Base-by-base conservation (phyloP, 176 grass and related monocot genomes). In the Luzula sylvatica region DNA sequence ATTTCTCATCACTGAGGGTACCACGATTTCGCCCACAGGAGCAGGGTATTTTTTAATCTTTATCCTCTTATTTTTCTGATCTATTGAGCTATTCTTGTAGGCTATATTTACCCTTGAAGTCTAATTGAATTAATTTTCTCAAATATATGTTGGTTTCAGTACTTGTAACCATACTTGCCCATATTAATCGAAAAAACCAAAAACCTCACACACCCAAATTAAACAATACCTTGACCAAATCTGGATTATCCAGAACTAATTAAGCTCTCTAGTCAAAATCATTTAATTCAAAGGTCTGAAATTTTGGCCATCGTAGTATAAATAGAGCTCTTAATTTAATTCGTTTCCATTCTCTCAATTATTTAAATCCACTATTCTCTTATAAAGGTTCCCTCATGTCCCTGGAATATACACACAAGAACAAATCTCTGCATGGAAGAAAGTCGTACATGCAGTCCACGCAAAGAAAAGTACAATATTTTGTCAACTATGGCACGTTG, bases 401-500 rank as follows among this genome's bases (percentile, higher is more conserved):
- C 92, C 85, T 57, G 92, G 92, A 11, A 98, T 98, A 61, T 90
- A 98, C 72, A 86, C 80, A 9, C 41, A 66, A 61, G 92, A 90
- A 38, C 85, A 98, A 46, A 83, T 76, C 47, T 70, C 82, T 65
- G 85, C 71, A 61, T 98, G 92, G 92, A 98, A 69, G 67, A 98
- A 80, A 49, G 92, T 98, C 24, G 92, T 98, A 23, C 71, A 90
- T 44, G 85, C 78, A 42, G 92, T 98, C 47, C 92, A 98, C 77
- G 75, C 81, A 20, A 90, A 98, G 56, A 84, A 84, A 74, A 58
- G 77, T 68, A 90, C 89, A 17, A 74, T 98, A 56, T 83, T 98
- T 74, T 98, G 92, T 41, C 92, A 90, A 50, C 51, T 98, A n/a
- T 98, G 92, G 92, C 92, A 98, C 56, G 92, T 90, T 50, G 92